Percentiles rank a stretch among this genome's conserved stretches.
These are phyloP conservation scores for Carallia pectinifolia DNA, from an alignment of 345 rosid genomes.

Conservation along the genomic window DNA sequence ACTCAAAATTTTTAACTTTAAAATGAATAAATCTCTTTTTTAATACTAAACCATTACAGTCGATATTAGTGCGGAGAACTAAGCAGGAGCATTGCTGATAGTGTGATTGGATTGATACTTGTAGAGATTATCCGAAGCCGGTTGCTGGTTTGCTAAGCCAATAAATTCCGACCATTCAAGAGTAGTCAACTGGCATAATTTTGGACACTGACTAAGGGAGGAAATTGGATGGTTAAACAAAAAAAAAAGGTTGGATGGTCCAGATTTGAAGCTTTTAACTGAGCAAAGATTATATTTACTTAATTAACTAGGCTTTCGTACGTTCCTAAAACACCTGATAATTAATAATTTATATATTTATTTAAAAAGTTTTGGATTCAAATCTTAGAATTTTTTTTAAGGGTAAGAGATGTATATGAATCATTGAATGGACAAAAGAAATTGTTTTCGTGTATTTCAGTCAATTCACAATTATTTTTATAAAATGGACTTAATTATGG, in stretches of 20 bases:
- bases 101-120: background rate
- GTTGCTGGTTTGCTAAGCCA: background rate
- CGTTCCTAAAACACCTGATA: too few species aligned
- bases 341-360: too few species aligned
- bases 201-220: slow-evolving; percentile 31
- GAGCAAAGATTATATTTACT: background rate
- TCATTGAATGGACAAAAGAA: too few species aligned
- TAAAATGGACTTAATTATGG: background rate
- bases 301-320: background rate
- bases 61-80: background rate
- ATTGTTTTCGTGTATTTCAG: background rate
- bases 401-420: too few species aligned
- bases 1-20: too few species aligned
- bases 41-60: background rate
- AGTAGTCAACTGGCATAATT: slow-evolving; percentile 35
- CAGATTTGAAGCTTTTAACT: background rate
- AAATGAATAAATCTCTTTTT: too few species aligned
- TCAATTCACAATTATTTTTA: background rate
- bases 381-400: too few species aligned
- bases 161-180: slow-evolving; percentile 31
- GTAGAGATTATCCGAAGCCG: background rate
- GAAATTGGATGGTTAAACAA: slow-evolving; percentile 29
- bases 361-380: too few species aligned
- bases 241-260: slow-evolving; percentile 25
- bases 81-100: background rate